phyloP scores from a whole-genome alignment of 441 rosid genomes.

The Bruguiera hainesii region DNA sequence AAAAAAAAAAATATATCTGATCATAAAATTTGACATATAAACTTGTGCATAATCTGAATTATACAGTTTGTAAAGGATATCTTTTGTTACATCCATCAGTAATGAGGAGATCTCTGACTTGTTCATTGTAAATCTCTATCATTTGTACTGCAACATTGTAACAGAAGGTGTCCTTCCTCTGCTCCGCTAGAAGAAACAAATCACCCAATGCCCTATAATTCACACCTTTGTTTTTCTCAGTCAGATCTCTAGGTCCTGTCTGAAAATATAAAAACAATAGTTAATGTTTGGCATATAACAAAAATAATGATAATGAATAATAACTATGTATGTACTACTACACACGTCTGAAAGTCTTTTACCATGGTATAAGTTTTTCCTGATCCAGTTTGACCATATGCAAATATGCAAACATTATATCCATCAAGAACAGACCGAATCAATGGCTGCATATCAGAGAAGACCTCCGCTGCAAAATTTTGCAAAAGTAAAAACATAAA shows the following conservation, averaged over 20 bases:
- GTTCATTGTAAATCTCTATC: constrained; percentile 97
- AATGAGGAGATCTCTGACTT: constrained; percentile 90
- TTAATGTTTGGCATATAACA: not conserved
- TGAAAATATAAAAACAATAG: constrained; percentile 29
- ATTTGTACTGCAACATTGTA: constrained; percentile 91
- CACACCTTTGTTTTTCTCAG: constrained; percentile 79
- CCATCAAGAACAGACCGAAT: constrained; percentile 93
- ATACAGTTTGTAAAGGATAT: constrained; percentile 59
- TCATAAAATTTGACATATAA: constrained; percentile 10
- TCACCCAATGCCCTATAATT: constrained; percentile 92
- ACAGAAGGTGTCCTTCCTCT: constrained; percentile 70
- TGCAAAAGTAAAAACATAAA: constrained; percentile 15
- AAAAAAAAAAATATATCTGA: not conserved
- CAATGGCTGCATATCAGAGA: constrained; percentile 86
- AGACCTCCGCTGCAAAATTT: constrained; percentile 75
- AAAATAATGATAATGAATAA: constrained; percentile 9
- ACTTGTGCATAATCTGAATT: constrained; percentile 6
- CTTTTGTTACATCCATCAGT: constrained; percentile 87
- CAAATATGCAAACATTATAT: constrained; percentile 92
- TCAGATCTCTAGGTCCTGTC: constrained; percentile 85
- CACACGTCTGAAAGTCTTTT: constrained; percentile 15
- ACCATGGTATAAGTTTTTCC: constrained; percentile 97
- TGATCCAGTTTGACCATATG: constrained; percentile 94
- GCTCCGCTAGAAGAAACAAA: constrained; percentile 76
- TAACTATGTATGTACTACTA: not conserved